Evolutionary conservation across 2,329 filamentous ascomycete species (phyloP).

Genomic region (Sporothrix brasiliensis): DNA sequence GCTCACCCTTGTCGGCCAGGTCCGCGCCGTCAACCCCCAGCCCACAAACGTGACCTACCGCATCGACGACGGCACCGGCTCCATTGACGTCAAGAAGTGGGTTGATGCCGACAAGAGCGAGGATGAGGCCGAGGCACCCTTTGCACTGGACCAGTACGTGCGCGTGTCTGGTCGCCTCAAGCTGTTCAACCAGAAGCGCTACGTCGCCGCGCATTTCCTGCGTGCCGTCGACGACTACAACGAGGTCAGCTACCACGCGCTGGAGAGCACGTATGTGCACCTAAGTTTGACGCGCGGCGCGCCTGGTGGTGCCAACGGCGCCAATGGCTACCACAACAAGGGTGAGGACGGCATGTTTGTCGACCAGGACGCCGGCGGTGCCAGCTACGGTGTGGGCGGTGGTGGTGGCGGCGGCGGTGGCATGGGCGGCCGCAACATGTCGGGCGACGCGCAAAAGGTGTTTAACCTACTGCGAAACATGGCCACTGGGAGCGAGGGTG

Average conservation of each 20-base stretch:
- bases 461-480: conserved; percentile 69
- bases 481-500: conserved; percentile 75
- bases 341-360: conserved; percentile 56
- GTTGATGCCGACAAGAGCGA: conserved; percentile 65
- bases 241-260: conserved; percentile 88
- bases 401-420: conserved; percentile 45
- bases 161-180: conserved; percentile 85
- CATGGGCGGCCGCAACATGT: conserved; percentile 51
- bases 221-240: conserved; percentile 82
- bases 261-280: conserved; percentile 88
- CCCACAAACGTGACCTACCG: conserved; percentile 90
- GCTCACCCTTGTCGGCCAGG: conserved; percentile 86
- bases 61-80: conserved; percentile 91
- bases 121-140: conserved; percentile 46
- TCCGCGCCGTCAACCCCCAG: conserved; percentile 83
- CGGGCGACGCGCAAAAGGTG: conserved; percentile 66
- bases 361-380: conserved; percentile 48
- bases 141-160: conserved; percentile 76
- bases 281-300: conserved; percentile 77
- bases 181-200: conserved; percentile 78
- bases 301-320: conserved; percentile 47
- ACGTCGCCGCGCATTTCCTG: conserved; percentile 79
- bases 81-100: conserved; percentile 90
- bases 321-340: conserved; percentile 36
- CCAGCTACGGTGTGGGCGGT: conserved; percentile 40